Conservation (phyloP, 371 early-diverging fungal genomes). For the Apophysomyces sp. region DNA sequence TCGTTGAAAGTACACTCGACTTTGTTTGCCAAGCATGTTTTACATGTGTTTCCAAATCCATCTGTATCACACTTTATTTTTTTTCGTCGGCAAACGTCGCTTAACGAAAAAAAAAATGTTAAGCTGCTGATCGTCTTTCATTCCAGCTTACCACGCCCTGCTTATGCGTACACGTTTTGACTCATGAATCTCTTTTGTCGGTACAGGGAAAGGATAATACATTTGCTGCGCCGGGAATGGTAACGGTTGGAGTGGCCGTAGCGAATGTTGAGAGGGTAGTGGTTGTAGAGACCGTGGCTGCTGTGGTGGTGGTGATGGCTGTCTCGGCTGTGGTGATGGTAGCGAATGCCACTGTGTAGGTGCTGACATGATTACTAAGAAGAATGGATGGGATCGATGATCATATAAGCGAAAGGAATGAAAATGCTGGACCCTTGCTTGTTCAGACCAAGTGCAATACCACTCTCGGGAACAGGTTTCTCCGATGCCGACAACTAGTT, state of each 20-base stretch:
- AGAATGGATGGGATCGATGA: background rate
- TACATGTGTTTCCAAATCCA: slow-evolving; percentile 11
- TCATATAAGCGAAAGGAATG: background rate
- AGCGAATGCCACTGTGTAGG: background rate
- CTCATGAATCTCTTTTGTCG: background rate
- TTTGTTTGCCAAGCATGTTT: slow-evolving; percentile 14
- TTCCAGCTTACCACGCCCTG: slow-evolving; percentile 2
- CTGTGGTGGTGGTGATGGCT: background rate
- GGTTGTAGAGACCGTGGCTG: background rate
- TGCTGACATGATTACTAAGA: background rate
- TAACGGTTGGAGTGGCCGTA: background rate
- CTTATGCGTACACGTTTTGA: slow-evolving; percentile 6
- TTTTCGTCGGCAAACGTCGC: slow-evolving; percentile 31
- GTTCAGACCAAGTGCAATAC: background rate
- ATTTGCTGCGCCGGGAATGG: background rate
- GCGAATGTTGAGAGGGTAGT: background rate
- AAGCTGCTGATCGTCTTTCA: background rate
- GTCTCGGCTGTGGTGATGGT: background rate
- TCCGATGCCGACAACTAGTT: too few relatives aligned
- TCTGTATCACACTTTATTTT: slow-evolving; percentile 26
- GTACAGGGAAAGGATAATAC: background rate
- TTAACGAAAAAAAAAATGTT: background rate
- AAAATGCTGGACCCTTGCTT: background rate
- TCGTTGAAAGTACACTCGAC: slow-evolving; percentile 30
- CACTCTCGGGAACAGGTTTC: too few relatives aligned